Conservation (phyloP, 192 early-diverging fungal genomes). For the Phycomyces nitens region DNA sequence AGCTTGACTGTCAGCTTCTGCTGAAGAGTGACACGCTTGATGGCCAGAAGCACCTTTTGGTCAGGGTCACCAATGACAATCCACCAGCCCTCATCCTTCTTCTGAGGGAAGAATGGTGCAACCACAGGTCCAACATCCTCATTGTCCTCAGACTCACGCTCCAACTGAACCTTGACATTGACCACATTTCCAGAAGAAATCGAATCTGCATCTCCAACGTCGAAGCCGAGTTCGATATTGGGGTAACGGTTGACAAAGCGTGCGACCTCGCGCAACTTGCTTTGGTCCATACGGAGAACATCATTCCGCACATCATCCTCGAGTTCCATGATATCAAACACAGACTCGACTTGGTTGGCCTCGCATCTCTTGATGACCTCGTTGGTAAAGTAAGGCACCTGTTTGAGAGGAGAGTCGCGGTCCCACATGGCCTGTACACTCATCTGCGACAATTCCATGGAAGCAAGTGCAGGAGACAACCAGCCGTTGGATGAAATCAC, state of each 20-base stretch:
- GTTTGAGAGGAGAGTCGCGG: slow-evolving; percentile 83
- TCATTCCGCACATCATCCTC: slow-evolving; percentile 78
- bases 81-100: slow-evolving; percentile 98
- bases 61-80: slow-evolving; percentile 82
- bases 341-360: slow-evolving; percentile 68
- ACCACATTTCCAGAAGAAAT: slow-evolving; percentile 63
- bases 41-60: slow-evolving; percentile 75
- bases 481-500: slow-evolving; percentile 90
- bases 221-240: slow-evolving; percentile 78
- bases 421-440: slow-evolving; percentile 96
- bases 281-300: slow-evolving; percentile 59
- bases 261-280: slow-evolving; percentile 78
- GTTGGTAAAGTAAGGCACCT: slow-evolving; percentile 81
- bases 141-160: slow-evolving; percentile 80
- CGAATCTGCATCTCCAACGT: slow-evolving; percentile 59
- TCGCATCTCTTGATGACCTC: slow-evolving; percentile 73
- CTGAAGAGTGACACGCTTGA: slow-evolving; percentile 82
- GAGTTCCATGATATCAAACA: slow-evolving; percentile 94
- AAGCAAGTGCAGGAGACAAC: slow-evolving; percentile 81
- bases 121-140: slow-evolving; percentile 73
- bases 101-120: slow-evolving; percentile 88
- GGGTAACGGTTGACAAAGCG: slow-evolving; percentile 90
- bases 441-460: slow-evolving; percentile 99
- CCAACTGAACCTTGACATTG: slow-evolving; percentile 65
- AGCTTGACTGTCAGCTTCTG: slow-evolving; percentile 53